Conservation (phyloP, 2,329 filamentous ascomycete genomes). For the Anthostomella pinea region DNA sequence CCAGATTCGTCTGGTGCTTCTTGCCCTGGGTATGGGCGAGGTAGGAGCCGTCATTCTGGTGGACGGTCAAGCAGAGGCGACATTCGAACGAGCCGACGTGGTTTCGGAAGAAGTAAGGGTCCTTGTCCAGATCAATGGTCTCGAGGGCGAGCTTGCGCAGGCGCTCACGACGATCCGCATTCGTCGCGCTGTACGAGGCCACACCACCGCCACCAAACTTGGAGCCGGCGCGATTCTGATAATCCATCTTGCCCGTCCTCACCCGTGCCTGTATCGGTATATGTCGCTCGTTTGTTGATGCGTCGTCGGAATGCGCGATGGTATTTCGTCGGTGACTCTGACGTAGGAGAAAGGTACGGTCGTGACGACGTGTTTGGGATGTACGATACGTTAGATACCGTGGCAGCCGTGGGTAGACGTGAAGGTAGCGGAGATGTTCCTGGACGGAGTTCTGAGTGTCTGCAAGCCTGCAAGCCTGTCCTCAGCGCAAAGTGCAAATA, state of each 20-base stretch:
- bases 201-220: constrained; percentile 98
- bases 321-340: too few species aligned
- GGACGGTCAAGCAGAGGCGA: constrained; percentile 91
- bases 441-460: too few species aligned
- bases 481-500: too few species aligned
- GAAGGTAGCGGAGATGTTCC: too few species aligned
- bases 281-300: too few species aligned
- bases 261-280: too few species aligned
- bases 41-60: constrained; percentile 98
- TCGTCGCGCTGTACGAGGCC: constrained; percentile 87
- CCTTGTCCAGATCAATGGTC: constrained; percentile 98
- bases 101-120: constrained; percentile 99
- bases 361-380: too few species aligned
- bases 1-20: constrained; percentile 98
- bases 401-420: too few species aligned
- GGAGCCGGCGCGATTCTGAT: constrained; percentile 90
- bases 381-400: too few species aligned
- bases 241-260: constrained; percentile 65
- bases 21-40: constrained; percentile 97
- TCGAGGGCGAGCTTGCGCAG: constrained; percentile 97
- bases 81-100: constrained; percentile 98
- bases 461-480: too few species aligned
- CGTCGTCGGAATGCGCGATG: too few species aligned
- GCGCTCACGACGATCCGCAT: constrained; percentile 94
- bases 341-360: too few species aligned